Conservation (phyloP, 139 green algal genomes). For the Chlamydomonas asymmetrica region DNA sequence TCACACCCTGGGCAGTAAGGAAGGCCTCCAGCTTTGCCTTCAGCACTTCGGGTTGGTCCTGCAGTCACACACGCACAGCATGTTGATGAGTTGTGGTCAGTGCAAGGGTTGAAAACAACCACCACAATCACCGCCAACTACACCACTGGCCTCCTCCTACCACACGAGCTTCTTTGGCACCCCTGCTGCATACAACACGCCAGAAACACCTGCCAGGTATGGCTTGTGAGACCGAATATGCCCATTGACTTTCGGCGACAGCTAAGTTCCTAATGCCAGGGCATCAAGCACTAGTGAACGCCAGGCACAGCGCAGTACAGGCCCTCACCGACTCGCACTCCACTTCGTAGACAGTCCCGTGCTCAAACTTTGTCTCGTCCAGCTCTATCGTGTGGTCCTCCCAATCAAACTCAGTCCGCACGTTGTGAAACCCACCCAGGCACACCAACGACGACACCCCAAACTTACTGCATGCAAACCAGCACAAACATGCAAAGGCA, state of each 20-base stretch:
- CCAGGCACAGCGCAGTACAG: not conserved
- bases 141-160: not conserved
- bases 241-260: not conserved
- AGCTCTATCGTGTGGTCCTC: conserved; percentile 84
- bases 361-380: conserved; percentile 86
- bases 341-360: conserved; percentile 88
- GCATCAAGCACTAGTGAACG: not conserved
- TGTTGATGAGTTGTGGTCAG: not conserved
- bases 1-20: conserved; percentile 56
- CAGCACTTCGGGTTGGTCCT: conserved; percentile 75
- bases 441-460: conserved; percentile 58
- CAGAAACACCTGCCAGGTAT: not conserved
- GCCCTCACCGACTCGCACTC: conserved; percentile 84
- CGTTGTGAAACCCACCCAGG: conserved; percentile 91
- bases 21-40: conserved; percentile 72
- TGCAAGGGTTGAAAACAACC: not conserved
- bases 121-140: not conserved
- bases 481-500: no score
- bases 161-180: not conserved
- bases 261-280: not conserved
- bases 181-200: not conserved
- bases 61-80: conserved; percentile 5
- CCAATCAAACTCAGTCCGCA: conserved; percentile 78
- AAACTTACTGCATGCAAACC: conserved; percentile 37
- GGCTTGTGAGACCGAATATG: not conserved